Evolutionary conservation across 2,329 filamentous ascomycete species (phyloP).

Genomic region (Sphaerostilbella broomeana): DNA sequence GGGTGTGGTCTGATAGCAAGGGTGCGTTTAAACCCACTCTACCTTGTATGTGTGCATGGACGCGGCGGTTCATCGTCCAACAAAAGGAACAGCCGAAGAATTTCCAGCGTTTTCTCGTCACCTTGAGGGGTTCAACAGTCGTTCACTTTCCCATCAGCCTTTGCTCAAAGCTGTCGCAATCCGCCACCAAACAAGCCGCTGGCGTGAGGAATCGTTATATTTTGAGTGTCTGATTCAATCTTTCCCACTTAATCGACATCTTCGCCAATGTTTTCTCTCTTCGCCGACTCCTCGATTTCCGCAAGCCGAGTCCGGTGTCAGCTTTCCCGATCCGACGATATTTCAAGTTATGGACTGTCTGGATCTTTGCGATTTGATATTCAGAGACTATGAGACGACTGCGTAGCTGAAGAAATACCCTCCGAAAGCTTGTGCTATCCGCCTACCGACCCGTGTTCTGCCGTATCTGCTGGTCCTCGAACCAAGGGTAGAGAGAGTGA

Average conservation of each 20-base stretch:
- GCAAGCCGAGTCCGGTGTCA: constrained; percentile 30
- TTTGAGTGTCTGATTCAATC: no score
- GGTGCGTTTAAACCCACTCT: no score
- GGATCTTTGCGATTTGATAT: constrained; percentile 22
- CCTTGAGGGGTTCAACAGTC: constrained; percentile 18
- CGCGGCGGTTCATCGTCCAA: background rate
- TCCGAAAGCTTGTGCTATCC: constrained; percentile 3
- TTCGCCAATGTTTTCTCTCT: constrained; percentile 31
- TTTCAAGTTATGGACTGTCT: constrained; percentile 30
- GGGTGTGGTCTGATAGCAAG: constrained; percentile 4
- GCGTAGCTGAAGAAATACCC: constrained; percentile 19
- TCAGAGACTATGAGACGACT: constrained; percentile 30
- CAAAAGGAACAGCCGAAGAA: constrained; percentile 16
- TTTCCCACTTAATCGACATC: constrained; percentile 16
- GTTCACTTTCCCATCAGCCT: constrained; percentile 14
- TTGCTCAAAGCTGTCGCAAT: constrained; percentile 12
- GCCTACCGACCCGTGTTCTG: constrained; percentile 1
- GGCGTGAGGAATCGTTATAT: constrained; percentile 4
- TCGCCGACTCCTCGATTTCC: constrained; percentile 29
- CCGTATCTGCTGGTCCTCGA: background rate
- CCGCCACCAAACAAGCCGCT: constrained; percentile 6
- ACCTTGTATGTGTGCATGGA: no score
- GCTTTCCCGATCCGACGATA: constrained; percentile 20
- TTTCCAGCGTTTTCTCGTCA: constrained; percentile 14
- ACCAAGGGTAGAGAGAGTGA: constrained; percentile 1